phyloP scores from a whole-genome alignment of 768 basidiomycete genomes.

The Pisolithus microcarpus region DNA sequence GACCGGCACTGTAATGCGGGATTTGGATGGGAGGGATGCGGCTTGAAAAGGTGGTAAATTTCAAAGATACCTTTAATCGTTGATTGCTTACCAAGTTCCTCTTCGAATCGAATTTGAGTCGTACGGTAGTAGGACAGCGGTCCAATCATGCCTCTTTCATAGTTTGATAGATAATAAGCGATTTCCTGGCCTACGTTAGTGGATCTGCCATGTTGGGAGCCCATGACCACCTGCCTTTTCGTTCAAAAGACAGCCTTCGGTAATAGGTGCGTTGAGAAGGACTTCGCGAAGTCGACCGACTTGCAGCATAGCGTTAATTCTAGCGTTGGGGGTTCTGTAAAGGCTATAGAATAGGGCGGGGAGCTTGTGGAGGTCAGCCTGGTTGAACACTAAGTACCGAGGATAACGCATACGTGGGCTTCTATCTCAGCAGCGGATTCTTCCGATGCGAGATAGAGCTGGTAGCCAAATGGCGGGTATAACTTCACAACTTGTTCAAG shows the following conservation, averaged over 20 bases:
- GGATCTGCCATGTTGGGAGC: conserved; percentile 5
- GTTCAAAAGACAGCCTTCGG: conserved; percentile 12
- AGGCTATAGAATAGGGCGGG: conserved; percentile 10
- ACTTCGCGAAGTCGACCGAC: conserved; percentile 7
- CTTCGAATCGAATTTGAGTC: conserved; percentile 50
- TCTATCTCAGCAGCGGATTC: conserved; percentile 51
- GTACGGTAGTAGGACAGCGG: conserved; percentile 79
- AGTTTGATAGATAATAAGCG: conserved; percentile 41
- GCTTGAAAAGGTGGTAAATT: conserved; percentile 22
- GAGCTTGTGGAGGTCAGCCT: conserved; percentile 23
- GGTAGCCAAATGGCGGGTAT: conserved; percentile 59
- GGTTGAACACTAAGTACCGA: not conserved
- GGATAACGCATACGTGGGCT: conserved; percentile 36
- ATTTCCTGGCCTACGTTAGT: conserved; percentile 40
- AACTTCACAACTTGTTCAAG: conserved; percentile 43
- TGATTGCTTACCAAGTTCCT: conserved; percentile 40
- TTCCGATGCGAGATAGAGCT: conserved; percentile 54
- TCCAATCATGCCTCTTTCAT: conserved; percentile 50
- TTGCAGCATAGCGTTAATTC: not conserved
- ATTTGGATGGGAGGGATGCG: conserved; percentile 35
- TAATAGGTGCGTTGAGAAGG: conserved; percentile 3
- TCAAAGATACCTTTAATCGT: not conserved
- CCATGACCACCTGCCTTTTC: conserved; percentile 9
- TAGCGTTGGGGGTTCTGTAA: conserved; percentile 5
- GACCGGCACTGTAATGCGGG: conserved; percentile 46